Base-by-base conservation (phyloP, 768 basidiomycete genomes). In the Xanthoconium purpureum region DNA sequence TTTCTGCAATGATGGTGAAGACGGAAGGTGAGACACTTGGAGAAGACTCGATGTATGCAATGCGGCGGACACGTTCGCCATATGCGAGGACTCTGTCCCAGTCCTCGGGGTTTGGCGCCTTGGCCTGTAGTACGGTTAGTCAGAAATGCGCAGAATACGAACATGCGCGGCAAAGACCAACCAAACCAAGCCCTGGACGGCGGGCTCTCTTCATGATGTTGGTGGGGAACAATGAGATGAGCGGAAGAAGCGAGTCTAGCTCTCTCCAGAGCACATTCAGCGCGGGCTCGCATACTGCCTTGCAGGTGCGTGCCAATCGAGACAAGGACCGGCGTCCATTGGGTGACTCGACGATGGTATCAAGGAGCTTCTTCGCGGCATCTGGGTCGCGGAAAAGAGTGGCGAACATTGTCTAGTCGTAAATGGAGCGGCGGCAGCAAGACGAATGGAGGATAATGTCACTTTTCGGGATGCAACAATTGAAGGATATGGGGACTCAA, bases 161-260 rank as follows among this genome's bases (percentile, higher is more conserved):
- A 50, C 36, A 53, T 15, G 24, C 11, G 30, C 30, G 48, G 37
- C 35, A 28, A 29, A 42, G 29, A 75, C 89, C 67, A 66, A 91
- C 89, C 76, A 91, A 76, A 68, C 89, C 89, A 58, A 89, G 73
- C 48, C 88, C 88, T 48, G 89, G 89, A 66, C 80, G 84, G 59
- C 83, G 81, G 55, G 84, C 77, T 71, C 83, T 88, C 73, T 83
- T 88, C 72, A 90, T 74, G 60, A 90, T 64, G 59, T 80, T 75
- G 55, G 74, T 76, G 14, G 89, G 89, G 68, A 91, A 91, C 52
- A 90, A 68, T 36, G 84, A 84, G 55, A 91, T 75, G 55, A 91
- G 75, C 11, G 89, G 89, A 45, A 83, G 72, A 56, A 91, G 75
- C 13, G 87, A 88, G 68, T 91, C 88, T 54, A 91, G 73, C 63